Conservation (phyloP, 192 early-diverging fungal species). For the Chytriomyces hyalinus region DNA sequence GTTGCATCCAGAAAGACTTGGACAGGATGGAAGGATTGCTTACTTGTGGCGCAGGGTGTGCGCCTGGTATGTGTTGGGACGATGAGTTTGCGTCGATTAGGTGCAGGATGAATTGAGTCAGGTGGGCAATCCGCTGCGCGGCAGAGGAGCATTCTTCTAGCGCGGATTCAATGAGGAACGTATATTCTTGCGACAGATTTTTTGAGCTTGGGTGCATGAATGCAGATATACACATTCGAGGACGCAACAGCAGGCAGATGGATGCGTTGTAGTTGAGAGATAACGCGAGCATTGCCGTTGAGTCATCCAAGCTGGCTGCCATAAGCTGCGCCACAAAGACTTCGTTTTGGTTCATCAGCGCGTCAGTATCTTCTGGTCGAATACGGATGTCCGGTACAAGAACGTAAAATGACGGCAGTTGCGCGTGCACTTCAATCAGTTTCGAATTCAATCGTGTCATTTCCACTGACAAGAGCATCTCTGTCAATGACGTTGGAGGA, state of each 20-base stretch:
- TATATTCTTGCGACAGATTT: not conserved
- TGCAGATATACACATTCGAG: not conserved
- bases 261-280: not conserved
- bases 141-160: conserved; percentile 1
- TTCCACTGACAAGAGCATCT: not conserved
- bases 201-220: not conserved
- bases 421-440: not conserved
- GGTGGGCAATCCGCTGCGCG: not conserved
- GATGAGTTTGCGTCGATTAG: not conserved
- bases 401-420: not conserved
- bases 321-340: not conserved
- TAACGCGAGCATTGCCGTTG: not conserved
- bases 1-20: conserved; percentile 1
- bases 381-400: not conserved
- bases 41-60: not conserved
- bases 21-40: not conserved
- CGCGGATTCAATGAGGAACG: not conserved
- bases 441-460: not conserved
- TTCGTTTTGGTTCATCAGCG: not conserved
- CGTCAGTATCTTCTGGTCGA: not conserved
- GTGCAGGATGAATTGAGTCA: not conserved
- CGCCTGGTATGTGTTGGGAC: not conserved
- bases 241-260: not conserved
- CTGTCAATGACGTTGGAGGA: not conserved
- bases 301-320: not conserved